A percentile compares a stretch with the other conserved stretches of the same genome.
phyloP scores from a whole-genome alignment of 192 early-diverging fungal genomes.

The Funneliformis mosseae region DNA sequence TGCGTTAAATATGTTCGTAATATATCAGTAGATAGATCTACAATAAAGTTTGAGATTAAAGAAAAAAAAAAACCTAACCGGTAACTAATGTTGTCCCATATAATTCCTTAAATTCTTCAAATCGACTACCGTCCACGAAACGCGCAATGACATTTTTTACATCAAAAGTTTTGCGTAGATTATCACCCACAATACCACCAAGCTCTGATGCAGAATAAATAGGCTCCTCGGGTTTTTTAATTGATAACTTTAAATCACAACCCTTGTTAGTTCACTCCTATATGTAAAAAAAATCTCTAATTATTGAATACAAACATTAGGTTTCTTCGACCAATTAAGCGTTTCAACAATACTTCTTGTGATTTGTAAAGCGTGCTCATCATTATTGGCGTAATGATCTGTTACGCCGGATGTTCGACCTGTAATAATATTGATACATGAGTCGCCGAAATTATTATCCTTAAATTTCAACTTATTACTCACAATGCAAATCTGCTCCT shows the following conservation, averaged over 20 bases:
- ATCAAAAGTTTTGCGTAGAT: constrained; percentile 86
- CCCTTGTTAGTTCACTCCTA: background rate
- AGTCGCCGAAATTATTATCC: background rate
- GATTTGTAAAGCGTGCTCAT: constrained; percentile 85
- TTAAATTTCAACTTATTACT: constrained; percentile 35
- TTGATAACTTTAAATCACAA: background rate
- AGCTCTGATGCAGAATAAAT: constrained; percentile 81
- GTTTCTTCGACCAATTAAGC: constrained; percentile 78
- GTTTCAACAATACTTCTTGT: constrained; percentile 84
- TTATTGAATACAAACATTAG: constrained; percentile 45
- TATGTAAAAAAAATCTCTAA: constrained; percentile 25
- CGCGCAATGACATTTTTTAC: constrained; percentile 91
- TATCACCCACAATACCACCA: constrained; percentile 93
- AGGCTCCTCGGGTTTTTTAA: constrained; percentile 70
- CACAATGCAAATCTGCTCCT: constrained; percentile 94
- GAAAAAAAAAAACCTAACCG: constrained; percentile 42
- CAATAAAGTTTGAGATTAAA: background rate
- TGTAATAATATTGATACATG: background rate
- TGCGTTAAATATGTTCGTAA: constrained; percentile 26
- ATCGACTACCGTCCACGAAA: constrained; percentile 89
- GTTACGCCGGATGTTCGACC: constrained; percentile 90
- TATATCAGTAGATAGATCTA: background rate
- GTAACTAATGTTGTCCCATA: constrained; percentile 91
- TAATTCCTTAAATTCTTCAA: constrained; percentile 92
- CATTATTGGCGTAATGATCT: constrained; percentile 86